Base-by-base conservation (phyloP, 75 land plant genomes). In the Selaginella tamariscina region DNA sequence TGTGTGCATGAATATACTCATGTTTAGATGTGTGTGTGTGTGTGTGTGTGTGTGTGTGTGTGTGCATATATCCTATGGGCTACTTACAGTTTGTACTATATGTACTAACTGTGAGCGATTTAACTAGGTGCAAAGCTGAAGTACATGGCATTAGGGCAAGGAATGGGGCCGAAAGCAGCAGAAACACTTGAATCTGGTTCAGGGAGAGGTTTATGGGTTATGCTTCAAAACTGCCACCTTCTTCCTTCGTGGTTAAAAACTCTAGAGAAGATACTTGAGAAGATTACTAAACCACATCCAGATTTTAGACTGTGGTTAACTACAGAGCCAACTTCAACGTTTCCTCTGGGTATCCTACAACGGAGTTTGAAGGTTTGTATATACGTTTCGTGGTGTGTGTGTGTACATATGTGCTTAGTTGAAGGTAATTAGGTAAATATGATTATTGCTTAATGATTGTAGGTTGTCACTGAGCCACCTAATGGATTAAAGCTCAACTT, bases 191-290 rank as follows among this genome's bases (percentile, higher is more conserved):
- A 71, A 20, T 59, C 30, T 39, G 75, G 74, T 28, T 54, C 74
- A 18, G 54, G 69, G 0, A 24, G 57, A 22, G 79, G 79, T n/a
- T 31, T 72, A 22, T 77, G 79, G 79, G 71, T 77, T 0, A 72
- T 71, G 75, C 76, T 77, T 18, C 79, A 77, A 54, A 77, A 77
- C 24, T 77, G 79, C 66, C 79, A 77, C 54, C 49, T 77, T 54
- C 60, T 72, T 18, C 74, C 75, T 24, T 77, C 79, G n/a, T 77
- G 79, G 79, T 66, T 77, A 0, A 71, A 77, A 54, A 72, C 79
- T 1, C 65, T 77, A 66, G 79, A 77, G 24, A 77, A 72, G 59
- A 72, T 77, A 28, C 57, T 77, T 0, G 79, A 77, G 66, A 77
- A 77, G 65, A 33, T 72, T 27, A 32, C 49, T 11, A 72, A 77